Evolutionary conservation across 2,329 filamentous ascomycete genomes (phyloP), one percentile per base, ranked within the genome.

Genomic region (Colletotrichum abscissum): DNA sequence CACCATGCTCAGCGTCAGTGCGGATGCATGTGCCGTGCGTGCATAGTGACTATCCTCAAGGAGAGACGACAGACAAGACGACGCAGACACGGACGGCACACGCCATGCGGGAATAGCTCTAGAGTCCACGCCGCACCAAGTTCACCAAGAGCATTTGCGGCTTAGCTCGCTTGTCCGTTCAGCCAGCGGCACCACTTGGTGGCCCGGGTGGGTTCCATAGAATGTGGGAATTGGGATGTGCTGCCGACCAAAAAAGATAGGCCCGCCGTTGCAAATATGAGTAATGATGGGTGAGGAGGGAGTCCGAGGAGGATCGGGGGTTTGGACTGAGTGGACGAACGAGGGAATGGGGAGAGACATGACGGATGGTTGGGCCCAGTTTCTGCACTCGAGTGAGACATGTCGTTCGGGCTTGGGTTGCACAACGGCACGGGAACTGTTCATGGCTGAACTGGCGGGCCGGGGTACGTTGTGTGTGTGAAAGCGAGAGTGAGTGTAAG

Each of bases 201-300:
- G 65, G 66, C 59, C 65, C 69, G 30, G 28, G 67, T 42, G 69
- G 30, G 33, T 26, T 58, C 65, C 54, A 69, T 59, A 59, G 70
- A 73, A 69, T 72, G 70, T 60, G 70, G 66, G 66, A 69, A 65
- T 64, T 69, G 59, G 22, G 58, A 72, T 42, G 64, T 46, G 38
- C 64, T 60, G 52, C 9, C 33, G 56, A 11, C 63, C 33, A 33
- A 22, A 57, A 56, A 2, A 30, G 19, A 42, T 30, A 60, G 46
- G 35, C 46, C 42, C 57, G 58, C 58, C 35, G 35, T 49, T 57
- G 66, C 33, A 58, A 12, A 12, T 28, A 33, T 33, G 33, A 33
- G 33, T 12, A 63, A 22, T 24, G 24, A 6, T 33, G 14, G 11
- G 35, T 30, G 63, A 19, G n/a, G 22, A 33, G 28, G 46, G 42